Evolutionary conservation across 176 grass and related monocot genomes (phyloP), one percentile per base, ranked within the genome.

Genomic region (Alloteropsis semialata): DNA sequence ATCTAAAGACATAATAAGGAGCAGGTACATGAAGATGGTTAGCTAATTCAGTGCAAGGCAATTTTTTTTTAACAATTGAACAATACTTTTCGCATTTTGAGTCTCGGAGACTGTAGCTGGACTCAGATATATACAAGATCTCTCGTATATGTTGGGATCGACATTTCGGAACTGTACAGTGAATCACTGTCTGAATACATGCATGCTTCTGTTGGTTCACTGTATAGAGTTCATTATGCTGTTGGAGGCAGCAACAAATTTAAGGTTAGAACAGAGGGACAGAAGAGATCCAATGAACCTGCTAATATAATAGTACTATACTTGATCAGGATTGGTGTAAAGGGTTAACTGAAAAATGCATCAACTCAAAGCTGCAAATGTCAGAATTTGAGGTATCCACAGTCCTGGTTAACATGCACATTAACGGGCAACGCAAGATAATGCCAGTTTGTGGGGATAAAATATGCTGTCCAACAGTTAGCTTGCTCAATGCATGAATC

Each of bases 171-270:
- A 64, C 50, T 12, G 22, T 48, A 37, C 81, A 80, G 49, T 68
- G 75, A 39, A 80, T 61, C 69, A 61, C 59, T 29, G 4, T 67
- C 36, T 42, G 37, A 44, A 73, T 77, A 33, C 78, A 89, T 70
- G 86, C 16, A 50, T 54, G 62, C 34, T 15, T 65, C 27, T 76
- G 43, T 53, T 30, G 12, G 65, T 81, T 77, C 82, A 38, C 30
- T 77, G 82, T 81, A 76, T 45, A 65, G 0, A 12, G 50, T 10
- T 42, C 50, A 59, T 60, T 12, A 22, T 69, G 19, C 15, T 65
- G 56, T 34, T 37, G 4, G 43, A 37, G 72, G 5, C 53, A 77
- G 18, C 48, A 10, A 71, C 36, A 24, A 65, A 29, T 5, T 50
- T 28, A 14, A 73, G 60, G 10, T 67, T 29, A 22, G n/a, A 77